Evolutionary conservation across 345 rosid genomes (phyloP).

Genomic region (Moricandia arvensis): DNA sequence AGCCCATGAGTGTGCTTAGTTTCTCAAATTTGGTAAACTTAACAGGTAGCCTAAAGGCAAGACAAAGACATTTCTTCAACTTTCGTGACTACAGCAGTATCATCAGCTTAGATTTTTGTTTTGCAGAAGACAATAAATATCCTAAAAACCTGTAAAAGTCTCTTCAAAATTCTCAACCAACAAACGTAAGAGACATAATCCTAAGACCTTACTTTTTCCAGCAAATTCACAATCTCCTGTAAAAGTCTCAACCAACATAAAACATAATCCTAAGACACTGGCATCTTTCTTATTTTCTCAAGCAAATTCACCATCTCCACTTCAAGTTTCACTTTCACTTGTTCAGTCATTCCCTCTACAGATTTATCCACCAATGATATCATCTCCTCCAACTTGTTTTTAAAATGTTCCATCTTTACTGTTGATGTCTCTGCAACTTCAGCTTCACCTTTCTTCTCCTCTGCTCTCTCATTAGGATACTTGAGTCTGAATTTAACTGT

Average conservation of each 20-base stretch:
- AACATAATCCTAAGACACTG: constrained; percentile 23
- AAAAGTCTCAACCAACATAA: constrained; percentile 25
- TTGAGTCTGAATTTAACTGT: constrained; percentile 29
- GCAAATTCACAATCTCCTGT: constrained; percentile 34
- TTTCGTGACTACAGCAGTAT: not conserved
- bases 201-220: constrained; percentile 38
- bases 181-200: constrained; percentile 24
- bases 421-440: constrained; percentile 18
- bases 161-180: constrained; percentile 25
- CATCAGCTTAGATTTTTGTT: not conserved
- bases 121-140: constrained; percentile 14
- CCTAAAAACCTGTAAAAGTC: constrained; percentile 28
- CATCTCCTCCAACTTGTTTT: constrained; percentile 45
- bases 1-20: not conserved
- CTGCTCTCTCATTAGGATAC: constrained; percentile 31
- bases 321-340: constrained; percentile 40
- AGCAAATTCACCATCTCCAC: constrained; percentile 40
- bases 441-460: constrained; percentile 22
- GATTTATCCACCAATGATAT: constrained; percentile 36
- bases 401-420: constrained; percentile 33
- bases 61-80: not conserved
- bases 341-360: constrained; percentile 37
- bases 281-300: constrained; percentile 42
- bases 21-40: not conserved
- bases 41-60: too few species aligned